These are phyloP conservation scores for Asterophora parasitica DNA, from an alignment of 768 basidiomycete species.

Conservation along the genomic window DNA sequence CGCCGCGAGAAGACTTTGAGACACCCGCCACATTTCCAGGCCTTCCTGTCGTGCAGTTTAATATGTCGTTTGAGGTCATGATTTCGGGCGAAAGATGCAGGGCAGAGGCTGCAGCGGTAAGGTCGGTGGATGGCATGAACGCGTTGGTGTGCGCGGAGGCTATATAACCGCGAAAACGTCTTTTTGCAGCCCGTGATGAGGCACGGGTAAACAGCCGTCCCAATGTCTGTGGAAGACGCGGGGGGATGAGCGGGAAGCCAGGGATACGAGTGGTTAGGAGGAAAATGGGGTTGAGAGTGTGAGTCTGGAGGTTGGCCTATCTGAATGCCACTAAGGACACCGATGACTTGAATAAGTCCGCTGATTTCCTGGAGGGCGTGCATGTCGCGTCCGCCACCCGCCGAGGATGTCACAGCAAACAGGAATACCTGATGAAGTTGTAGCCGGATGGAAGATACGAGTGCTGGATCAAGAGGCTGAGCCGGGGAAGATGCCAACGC, in stretches of 20 bases:
- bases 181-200: constrained; percentile 60
- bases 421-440: constrained; percentile 75
- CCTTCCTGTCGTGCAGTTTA: constrained; percentile 65
- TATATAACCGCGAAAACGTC: constrained; percentile 64
- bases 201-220: constrained; percentile 79
- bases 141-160: constrained; percentile 67
- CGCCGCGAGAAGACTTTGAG: constrained; percentile 70
- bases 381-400: constrained; percentile 46
- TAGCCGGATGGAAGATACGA: constrained; percentile 67
- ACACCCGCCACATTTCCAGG: constrained; percentile 72
- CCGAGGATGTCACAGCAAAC: constrained; percentile 69
- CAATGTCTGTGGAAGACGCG: constrained; percentile 42
- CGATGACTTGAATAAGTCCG: constrained; percentile 79
- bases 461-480: constrained; percentile 45
- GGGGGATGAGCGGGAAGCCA: constrained; percentile 29
- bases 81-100: constrained; percentile 73
- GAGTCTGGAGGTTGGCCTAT: constrained; percentile 48
- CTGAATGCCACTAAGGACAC: constrained; percentile 73
- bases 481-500: constrained; percentile 39
- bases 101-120: constrained; percentile 57
- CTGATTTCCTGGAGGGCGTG: constrained; percentile 68
- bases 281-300: constrained; percentile 25
- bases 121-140: constrained; percentile 62
- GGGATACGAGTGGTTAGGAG: constrained; percentile 27
- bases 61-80: constrained; percentile 79